Percentiles rank a stretch among this genome's conserved stretches.
These are phyloP conservation scores for Closterium sp. DNA, from an alignment of 139 green algal genomes.

Conservation along the genomic window DNA sequence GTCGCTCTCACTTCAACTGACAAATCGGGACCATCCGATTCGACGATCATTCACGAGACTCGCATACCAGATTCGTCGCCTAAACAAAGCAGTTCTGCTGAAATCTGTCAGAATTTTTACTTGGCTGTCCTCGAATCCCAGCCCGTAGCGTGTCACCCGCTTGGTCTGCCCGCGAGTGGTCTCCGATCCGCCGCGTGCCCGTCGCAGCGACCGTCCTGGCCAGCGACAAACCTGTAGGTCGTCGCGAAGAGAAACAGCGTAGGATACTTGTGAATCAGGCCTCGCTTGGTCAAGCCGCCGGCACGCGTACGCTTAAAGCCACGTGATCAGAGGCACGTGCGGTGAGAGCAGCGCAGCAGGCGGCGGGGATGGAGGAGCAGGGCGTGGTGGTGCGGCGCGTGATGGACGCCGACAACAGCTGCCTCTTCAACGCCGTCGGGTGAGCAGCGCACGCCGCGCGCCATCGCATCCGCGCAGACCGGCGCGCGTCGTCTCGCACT, in stretches of 20 bases:
- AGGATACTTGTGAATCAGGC: not conserved
- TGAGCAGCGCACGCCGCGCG: not conserved
- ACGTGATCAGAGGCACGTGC: not conserved
- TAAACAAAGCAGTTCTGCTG: too few species aligned
- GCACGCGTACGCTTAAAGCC: not conserved
- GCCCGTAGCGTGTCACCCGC: not conserved
- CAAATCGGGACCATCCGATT: too few species aligned
- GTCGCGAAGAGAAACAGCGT: not conserved
- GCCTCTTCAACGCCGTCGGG: conserved; percentile 82
- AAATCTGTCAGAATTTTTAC: too few species aligned
- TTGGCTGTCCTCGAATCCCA: not conserved
- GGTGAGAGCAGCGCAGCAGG: not conserved
- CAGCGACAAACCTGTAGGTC: not conserved
- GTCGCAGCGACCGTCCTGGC: not conserved
- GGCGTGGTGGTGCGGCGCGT: conserved; percentile 70
- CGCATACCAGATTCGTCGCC: too few species aligned
- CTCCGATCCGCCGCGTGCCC: not conserved
- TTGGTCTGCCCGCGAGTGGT: not conserved
- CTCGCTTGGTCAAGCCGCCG: not conserved
- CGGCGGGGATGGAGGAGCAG: not conserved
- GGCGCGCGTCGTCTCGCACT: not conserved
- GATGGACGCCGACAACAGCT: conserved; percentile 86
- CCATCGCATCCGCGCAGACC: not conserved
- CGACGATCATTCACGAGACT: too few species aligned
- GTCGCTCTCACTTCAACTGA: too few species aligned